These are phyloP conservation scores for Trypanosoma scelopori DNA, from an alignment of 208 protist species.

Conservation along the genomic window DNA sequence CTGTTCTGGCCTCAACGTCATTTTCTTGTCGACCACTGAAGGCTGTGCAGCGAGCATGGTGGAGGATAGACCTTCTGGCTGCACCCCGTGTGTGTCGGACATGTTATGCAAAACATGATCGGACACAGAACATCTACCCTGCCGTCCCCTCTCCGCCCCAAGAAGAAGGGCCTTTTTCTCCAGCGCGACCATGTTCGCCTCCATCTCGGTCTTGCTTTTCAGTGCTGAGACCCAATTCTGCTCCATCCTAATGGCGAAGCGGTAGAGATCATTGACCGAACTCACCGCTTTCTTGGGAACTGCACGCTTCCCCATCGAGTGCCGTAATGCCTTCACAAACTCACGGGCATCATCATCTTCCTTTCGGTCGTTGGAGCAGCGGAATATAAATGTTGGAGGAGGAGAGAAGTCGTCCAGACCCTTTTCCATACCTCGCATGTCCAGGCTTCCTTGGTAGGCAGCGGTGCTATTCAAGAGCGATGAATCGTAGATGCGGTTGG, in stretches of 20 bases:
- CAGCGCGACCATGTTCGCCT: slow-evolving; percentile 51
- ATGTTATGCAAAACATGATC: background rate
- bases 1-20: slow-evolving; percentile 64
- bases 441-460: slow-evolving; percentile 63
- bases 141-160: slow-evolving; percentile 26
- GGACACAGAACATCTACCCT: slow-evolving; percentile 1
- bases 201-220: slow-evolving; percentile 58
- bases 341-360: slow-evolving; percentile 67
- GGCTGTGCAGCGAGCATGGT: background rate
- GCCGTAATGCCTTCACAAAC: slow-evolving; percentile 49
- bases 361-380: slow-evolving; percentile 53
- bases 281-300: slow-evolving; percentile 42
- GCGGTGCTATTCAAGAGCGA: slow-evolving; percentile 49
- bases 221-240: slow-evolving; percentile 73
- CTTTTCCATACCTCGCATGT: slow-evolving; percentile 78
- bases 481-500: slow-evolving; percentile 83
- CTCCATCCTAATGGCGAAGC: slow-evolving; percentile 72
- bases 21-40: slow-evolving; percentile 7
- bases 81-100: background rate
- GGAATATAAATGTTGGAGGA: slow-evolving; percentile 67
- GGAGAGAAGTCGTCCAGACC: slow-evolving; percentile 75
- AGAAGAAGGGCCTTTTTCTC: slow-evolving; percentile 46
- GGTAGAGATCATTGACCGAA: slow-evolving; percentile 64
- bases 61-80: background rate
- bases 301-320: slow-evolving; percentile 45